These are phyloP conservation scores for Gelatoporia subvermispora DNA, from an alignment of 768 basidiomycete species.

Conservation along the genomic window DNA sequence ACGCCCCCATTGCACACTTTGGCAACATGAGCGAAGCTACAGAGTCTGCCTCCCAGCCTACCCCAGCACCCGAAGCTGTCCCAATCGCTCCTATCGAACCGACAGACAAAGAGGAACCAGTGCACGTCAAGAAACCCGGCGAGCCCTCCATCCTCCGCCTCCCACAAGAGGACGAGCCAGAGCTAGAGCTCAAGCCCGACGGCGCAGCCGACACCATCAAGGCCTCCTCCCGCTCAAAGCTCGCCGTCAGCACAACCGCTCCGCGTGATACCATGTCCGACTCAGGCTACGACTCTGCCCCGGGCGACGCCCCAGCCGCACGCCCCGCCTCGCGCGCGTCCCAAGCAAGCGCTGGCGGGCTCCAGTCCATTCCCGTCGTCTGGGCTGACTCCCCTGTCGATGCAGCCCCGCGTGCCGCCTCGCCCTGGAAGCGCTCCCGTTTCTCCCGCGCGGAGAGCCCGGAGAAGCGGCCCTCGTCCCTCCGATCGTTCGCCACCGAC, in stretches of 20 bases:
- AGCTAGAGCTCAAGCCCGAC: not conserved
- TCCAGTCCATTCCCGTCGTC: slow-evolving; percentile 20
- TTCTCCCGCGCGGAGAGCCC: slow-evolving; percentile 5
- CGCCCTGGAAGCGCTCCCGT: not conserved
- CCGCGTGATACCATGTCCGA: slow-evolving; percentile 11
- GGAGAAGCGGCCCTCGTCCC: slow-evolving; percentile 15
- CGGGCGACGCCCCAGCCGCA: not conserved
- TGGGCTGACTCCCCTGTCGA: slow-evolving; percentile 9
- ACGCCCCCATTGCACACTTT: slow-evolving; percentile 36
- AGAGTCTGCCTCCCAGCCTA: slow-evolving; percentile 1
- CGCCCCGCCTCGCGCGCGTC: slow-evolving; percentile 8
- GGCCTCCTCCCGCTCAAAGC: not conserved
- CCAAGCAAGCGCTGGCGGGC: not conserved
- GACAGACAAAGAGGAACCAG: not conserved
- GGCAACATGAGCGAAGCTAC: slow-evolving; percentile 4
- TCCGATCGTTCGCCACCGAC: slow-evolving; percentile 8
- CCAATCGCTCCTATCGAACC: slow-evolving; percentile 3
- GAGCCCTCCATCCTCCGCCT: slow-evolving; percentile 4
- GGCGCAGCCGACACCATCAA: not conserved
- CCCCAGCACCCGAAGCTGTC: slow-evolving; percentile 4
- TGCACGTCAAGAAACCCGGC: not conserved
- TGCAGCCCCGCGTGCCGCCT: not conserved
- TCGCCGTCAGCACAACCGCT: slow-evolving; percentile 4
- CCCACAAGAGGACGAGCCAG: slow-evolving; percentile 5
- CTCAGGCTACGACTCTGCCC: slow-evolving; percentile 17